These are phyloP conservation scores for Brassica cretica DNA, from an alignment of 345 rosid species.

Conservation along the genomic window DNA sequence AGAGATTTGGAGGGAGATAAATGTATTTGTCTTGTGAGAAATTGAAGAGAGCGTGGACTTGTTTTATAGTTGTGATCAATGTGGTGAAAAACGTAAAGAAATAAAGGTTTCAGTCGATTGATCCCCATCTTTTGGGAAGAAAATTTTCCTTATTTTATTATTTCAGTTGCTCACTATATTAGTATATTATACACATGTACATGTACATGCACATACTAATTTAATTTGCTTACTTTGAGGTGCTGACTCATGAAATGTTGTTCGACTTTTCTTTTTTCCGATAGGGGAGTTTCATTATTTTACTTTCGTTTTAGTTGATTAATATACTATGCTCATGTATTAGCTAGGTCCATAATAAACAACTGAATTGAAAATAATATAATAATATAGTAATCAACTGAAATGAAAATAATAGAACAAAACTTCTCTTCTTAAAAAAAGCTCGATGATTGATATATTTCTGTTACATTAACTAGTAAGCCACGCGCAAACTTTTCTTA, in stretches of 20 bases:
- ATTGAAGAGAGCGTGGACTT: constrained; percentile 34
- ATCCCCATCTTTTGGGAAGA: constrained; percentile 11
- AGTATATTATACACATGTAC: constrained; percentile 4
- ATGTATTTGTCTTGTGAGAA: constrained; percentile 17
- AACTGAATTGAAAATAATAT: too few relatives aligned
- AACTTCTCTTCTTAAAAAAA: constrained; percentile 3
- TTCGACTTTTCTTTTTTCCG: not conserved
- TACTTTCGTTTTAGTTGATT: not conserved
- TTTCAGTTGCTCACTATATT: constrained; percentile 4
- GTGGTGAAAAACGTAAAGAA: constrained; percentile 39
- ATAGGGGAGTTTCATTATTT: not conserved
- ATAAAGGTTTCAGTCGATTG: constrained; percentile 32
- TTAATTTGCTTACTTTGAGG: constrained; percentile 18
- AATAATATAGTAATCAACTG: not conserved
- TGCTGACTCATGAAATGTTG: not conserved
- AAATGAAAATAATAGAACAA: not conserved
- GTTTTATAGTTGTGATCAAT: constrained; percentile 46
- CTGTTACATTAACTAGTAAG: too few relatives aligned
- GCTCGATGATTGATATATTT: too few relatives aligned
- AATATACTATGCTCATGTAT: not conserved
- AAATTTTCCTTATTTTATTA: not conserved
- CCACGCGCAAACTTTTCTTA: too few relatives aligned
- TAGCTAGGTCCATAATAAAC: too few relatives aligned
- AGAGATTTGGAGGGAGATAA: not conserved
- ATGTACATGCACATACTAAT: constrained; percentile 30